Evolutionary conservation across 2,329 filamentous ascomycete species (phyloP).

Genomic region (Blastomyces silverae): DNA sequence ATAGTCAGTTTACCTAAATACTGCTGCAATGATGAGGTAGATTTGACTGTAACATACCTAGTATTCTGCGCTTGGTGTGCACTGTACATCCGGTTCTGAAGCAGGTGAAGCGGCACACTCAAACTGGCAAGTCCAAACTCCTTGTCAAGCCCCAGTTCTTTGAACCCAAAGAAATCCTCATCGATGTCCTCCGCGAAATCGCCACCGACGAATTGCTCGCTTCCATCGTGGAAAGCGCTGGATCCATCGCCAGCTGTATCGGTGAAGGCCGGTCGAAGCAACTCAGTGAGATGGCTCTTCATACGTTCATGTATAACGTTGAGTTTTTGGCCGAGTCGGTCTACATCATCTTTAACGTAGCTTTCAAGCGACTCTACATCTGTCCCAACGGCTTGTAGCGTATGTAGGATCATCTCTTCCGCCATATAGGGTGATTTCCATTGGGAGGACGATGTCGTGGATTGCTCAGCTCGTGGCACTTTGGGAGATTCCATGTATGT

Average conservation of each 20-base stretch:
- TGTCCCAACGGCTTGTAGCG: conserved; percentile 73
- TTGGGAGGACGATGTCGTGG: conserved; percentile 33
- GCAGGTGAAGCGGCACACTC: conserved; percentile 84
- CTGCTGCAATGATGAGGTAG: conserved; percentile 11
- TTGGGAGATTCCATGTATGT: conserved; percentile 79
- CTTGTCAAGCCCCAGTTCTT: conserved; percentile 82
- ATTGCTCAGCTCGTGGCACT: conserved; percentile 49
- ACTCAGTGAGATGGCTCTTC: conserved; percentile 85
- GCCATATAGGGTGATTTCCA: conserved; percentile 65
- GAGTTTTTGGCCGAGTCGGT: conserved; percentile 72
- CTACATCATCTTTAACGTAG: conserved; percentile 91
- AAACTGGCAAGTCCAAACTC: conserved; percentile 84
- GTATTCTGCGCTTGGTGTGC: conserved; percentile 72
- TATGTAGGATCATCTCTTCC: conserved; percentile 83
- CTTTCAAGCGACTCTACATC: conserved; percentile 73
- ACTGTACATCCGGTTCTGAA: conserved; percentile 83
- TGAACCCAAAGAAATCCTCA: conserved; percentile 99
- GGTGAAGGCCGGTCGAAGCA: conserved; percentile 79
- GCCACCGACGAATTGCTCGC: conserved; percentile 91
- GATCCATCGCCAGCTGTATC: conserved; percentile 77
- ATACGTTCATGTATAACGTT: conserved; percentile 85
- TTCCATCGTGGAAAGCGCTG: conserved; percentile 89
- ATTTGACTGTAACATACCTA: conserved; percentile 38
- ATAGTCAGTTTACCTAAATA: conserved; percentile 20
- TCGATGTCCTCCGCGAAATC: conserved; percentile 97